Percentiles rank a stretch among this genome's conserved stretches.
phyloP scores from a whole-genome alignment of 2,329 filamentous ascomycete species.

The Fusarium compactum region DNA sequence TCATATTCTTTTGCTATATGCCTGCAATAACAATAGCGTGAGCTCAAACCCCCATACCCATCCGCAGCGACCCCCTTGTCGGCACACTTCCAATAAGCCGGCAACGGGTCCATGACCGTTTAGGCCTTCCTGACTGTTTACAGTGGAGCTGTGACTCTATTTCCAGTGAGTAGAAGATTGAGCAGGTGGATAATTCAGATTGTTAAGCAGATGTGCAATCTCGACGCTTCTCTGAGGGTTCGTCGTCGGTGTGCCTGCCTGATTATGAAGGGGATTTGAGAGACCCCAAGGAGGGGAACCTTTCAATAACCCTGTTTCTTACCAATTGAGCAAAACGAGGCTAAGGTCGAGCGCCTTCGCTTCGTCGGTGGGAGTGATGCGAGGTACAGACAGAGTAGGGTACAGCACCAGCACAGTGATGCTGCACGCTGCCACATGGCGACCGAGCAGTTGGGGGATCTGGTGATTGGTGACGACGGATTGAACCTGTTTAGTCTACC shows the following conservation, averaged over 20 bases:
- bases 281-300: conserved; percentile 5
- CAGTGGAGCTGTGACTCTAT: conserved; percentile 44
- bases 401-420: conserved; percentile 17
- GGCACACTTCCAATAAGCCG: conserved; percentile 43
- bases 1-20: conserved; percentile 41
- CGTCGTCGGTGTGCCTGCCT: conserved; percentile 21
- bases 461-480: conserved; percentile 29
- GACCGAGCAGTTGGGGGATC: conserved; percentile 28
- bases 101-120: conserved; percentile 44
- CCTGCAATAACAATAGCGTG: conserved; percentile 45
- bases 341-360: conserved; percentile 25
- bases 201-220: conserved; percentile 42
- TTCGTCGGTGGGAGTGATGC: conserved; percentile 20
- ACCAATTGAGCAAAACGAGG: conserved; percentile 31
- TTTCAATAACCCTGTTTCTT: conserved; percentile 15
- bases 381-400: conserved; percentile 19
- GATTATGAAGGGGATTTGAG: conserved; percentile 12
- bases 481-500: conserved; percentile 19
- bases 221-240: conserved; percentile 28
- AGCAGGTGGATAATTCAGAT: conserved; percentile 44
- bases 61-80: conserved; percentile 33
- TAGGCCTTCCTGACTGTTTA: conserved; percentile 37
- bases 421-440: conserved; percentile 46
- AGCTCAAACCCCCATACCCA: conserved; percentile 36
- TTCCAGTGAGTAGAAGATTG: conserved; percentile 33